Conservation (phyloP, 129 eudicot species). For the Chrysanthemum seticuspe region DNA sequence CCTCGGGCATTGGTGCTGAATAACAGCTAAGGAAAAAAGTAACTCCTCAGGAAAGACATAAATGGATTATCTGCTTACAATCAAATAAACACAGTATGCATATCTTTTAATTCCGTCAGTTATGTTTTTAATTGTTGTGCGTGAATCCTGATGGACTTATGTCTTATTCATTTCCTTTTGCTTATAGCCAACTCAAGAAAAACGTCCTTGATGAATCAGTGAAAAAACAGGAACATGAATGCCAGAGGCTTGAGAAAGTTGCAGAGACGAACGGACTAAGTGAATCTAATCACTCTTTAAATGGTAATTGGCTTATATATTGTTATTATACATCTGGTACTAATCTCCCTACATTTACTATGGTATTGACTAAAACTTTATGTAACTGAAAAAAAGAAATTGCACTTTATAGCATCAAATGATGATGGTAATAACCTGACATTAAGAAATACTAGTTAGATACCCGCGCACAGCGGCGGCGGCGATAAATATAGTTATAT, state of each 20-base stretch:
- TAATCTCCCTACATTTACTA: no score
- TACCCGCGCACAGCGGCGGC: no score
- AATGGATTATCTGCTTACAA: slow-evolving; percentile 93
- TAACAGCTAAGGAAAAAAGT: slow-evolving; percentile 84
- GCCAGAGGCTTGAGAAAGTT: slow-evolving; percentile 79
- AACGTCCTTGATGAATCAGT: slow-evolving; percentile 88
- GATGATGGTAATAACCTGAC: no score
- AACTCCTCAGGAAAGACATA: slow-evolving; percentile 94
- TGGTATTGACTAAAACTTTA: no score
- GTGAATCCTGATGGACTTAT: no score
- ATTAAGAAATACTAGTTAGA: no score
- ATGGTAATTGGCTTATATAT: no score
- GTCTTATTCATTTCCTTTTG: slow-evolving; percentile 1
- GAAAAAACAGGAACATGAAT: slow-evolving; percentile 89
- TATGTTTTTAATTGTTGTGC: background rate
- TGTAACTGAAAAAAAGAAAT: no score
- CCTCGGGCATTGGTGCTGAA: slow-evolving; percentile 63
- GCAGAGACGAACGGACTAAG: slow-evolving; percentile 76
- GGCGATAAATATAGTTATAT: no score
- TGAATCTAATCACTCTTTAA: slow-evolving; percentile 26
- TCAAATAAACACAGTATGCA: slow-evolving; percentile 78
- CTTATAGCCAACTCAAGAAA: slow-evolving; percentile 59
- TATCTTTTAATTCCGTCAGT: background rate
- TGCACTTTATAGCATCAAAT: no score
- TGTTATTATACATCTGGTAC: no score